A percentile compares a stretch with the other conserved stretches of the same genome.
phyloP scores from a whole-genome alignment of 2,329 filamentous ascomycete genomes.

The Fusarium incarnatum region DNA sequence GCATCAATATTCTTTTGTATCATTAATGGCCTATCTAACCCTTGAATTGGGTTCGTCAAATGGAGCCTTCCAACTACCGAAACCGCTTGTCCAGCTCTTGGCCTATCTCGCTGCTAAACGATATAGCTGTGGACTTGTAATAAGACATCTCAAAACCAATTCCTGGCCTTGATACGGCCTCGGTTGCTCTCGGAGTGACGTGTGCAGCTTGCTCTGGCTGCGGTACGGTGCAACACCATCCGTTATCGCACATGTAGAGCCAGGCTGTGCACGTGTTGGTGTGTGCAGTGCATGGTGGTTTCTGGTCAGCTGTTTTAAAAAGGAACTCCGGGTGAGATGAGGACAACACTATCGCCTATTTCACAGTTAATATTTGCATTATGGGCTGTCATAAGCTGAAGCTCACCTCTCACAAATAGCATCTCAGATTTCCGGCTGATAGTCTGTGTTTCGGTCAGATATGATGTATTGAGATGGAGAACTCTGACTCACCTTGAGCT shows the following conservation, averaged over 20 bases:
- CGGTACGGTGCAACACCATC: background rate
- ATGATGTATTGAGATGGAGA: background rate
- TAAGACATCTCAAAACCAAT: background rate
- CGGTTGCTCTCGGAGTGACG: constrained; percentile 2
- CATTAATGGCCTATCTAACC: constrained; percentile 15
- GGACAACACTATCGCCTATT: constrained; percentile 76
- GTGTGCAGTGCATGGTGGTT: constrained; percentile 2
- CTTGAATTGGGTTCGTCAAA: constrained; percentile 1
- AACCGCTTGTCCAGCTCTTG: constrained; percentile 5
- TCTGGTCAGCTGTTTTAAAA: constrained; percentile 16
- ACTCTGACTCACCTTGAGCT: constrained; percentile 70
- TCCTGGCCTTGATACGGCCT: background rate
- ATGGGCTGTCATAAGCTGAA: background rate
- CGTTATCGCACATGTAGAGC: constrained; percentile 3
- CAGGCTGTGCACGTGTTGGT: background rate
- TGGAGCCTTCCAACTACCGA: constrained; percentile 7
- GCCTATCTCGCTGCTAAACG: background rate
- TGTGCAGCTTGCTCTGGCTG: constrained; percentile 9
- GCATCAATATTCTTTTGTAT: constrained; percentile 17
- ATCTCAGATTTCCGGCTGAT: constrained; percentile 98
- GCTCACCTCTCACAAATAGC: constrained; percentile 93
- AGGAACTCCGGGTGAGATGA: constrained; percentile 73
- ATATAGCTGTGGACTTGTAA: background rate
- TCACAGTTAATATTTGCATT: constrained; percentile 38
- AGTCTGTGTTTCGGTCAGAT: constrained; percentile 67